Percentiles rank a stretch among this genome's conserved stretches.
Evolutionary conservation across 345 rosid species (phyloP).

Genomic region (Pugionium dolabratum): DNA sequence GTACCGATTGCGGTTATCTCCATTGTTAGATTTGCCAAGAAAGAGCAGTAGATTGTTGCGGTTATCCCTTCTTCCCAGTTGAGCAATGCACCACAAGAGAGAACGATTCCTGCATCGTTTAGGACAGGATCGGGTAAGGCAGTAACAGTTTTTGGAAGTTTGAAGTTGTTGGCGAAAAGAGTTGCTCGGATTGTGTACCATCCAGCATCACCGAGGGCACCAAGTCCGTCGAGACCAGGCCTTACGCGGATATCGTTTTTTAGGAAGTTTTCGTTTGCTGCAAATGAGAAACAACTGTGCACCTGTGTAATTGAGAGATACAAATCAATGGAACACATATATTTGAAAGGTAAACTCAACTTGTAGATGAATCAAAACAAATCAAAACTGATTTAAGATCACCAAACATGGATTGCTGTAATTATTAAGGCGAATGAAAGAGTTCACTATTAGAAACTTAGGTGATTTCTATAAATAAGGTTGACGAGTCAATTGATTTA

Average conservation of each 20-base stretch:
- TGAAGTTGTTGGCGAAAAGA: constrained; percentile 58
- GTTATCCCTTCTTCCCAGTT: constrained; percentile 64
- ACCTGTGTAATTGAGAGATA: constrained; percentile 42
- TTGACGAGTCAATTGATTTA: no score
- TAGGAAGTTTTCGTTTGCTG: constrained; percentile 53
- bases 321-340: not conserved
- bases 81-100: constrained; percentile 71
- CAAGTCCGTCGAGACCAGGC: constrained; percentile 81
- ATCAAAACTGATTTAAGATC: no score
- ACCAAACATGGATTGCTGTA: no score
- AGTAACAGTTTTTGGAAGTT: constrained; percentile 60
- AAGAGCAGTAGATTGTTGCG: constrained; percentile 74
- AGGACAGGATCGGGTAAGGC: constrained; percentile 54
- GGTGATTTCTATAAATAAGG: no score
- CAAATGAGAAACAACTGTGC: constrained; percentile 60
- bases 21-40: constrained; percentile 73
- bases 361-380: no score
- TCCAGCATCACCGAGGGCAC: constrained; percentile 88
- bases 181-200: constrained; percentile 73
- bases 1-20: constrained; percentile 68
- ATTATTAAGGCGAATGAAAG: no score
- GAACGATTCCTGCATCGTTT: constrained; percentile 63
- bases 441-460: no score
- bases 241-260: constrained; percentile 73
- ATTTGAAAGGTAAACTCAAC: no score